phyloP scores from a whole-genome alignment of 129 eudicot genomes.

The Tanacetum coccineum region DNA sequence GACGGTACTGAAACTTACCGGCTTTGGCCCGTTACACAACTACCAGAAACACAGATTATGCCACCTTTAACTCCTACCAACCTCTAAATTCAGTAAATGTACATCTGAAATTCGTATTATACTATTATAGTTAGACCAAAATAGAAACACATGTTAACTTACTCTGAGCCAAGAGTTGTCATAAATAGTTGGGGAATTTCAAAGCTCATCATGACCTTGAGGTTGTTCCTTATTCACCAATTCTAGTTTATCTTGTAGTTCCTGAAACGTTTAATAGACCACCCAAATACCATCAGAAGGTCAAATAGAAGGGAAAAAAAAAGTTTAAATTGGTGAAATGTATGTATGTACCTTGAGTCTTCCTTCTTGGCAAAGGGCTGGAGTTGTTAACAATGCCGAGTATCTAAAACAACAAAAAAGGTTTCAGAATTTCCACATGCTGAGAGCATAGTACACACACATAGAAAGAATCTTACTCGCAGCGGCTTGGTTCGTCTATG shows the following conservation, averaged over 20 bases:
- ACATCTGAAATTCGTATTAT: not conserved
- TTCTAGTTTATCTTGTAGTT: constrained; percentile 80
- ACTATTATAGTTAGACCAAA: not conserved
- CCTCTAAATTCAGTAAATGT: not conserved
- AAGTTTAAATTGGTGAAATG: not conserved
- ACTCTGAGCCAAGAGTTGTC: constrained; percentile 23
- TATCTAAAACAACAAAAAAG: constrained; percentile 47
- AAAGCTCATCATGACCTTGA: constrained; percentile 74
- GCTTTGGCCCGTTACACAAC: too few species aligned
- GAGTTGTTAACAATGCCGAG: constrained; percentile 69
- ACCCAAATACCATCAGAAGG: constrained; percentile 17
- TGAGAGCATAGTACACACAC: not conserved
- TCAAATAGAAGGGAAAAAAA: not conserved
- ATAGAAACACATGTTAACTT: not conserved
- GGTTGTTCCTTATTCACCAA: constrained; percentile 60
- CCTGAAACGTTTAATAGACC: constrained; percentile 35
- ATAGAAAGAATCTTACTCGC: constrained; percentile 66
- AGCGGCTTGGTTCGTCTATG: constrained; percentile 97
- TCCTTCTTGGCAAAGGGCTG: constrained; percentile 72
- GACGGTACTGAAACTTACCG: too few species aligned
- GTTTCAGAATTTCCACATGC: not conserved
- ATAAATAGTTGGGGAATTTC: constrained; percentile 20
- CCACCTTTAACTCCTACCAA: too few species aligned
- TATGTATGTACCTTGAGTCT: constrained; percentile 63
- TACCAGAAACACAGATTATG: too few species aligned